Conservation (phyloP, 192 early-diverging fungal species). For the Coemansia sp. region DNA sequence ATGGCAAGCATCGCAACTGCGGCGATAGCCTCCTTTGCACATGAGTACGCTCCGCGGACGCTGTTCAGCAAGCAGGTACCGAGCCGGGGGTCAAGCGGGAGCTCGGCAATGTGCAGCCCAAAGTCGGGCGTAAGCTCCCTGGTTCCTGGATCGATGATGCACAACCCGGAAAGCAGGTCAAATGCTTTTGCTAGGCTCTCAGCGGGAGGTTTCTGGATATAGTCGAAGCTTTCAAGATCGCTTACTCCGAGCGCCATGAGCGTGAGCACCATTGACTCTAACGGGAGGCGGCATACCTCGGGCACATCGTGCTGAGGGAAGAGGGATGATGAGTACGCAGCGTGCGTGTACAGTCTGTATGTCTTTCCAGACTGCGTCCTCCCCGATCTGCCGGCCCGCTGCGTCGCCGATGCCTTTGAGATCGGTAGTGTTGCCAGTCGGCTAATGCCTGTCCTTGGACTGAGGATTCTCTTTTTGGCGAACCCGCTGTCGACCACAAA, state of each 20-base stretch:
- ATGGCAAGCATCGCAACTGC: conserved; percentile 89
- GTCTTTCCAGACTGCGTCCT: conserved; percentile 92
- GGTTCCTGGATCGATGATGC: conserved; percentile 78
- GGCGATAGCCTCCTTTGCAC: conserved; percentile 87
- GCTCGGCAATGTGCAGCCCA: conserved; percentile 92
- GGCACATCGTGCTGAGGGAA: conserved; percentile 91
- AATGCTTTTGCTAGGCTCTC: conserved; percentile 87
- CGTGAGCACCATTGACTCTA: conserved; percentile 83
- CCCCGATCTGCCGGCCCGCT: conserved; percentile 92
- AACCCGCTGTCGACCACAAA: conserved; percentile 97
- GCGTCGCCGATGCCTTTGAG: conserved; percentile 88
- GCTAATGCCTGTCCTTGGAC: conserved; percentile 89
- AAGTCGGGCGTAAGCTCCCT: conserved; percentile 84
- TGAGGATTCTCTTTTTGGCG: conserved; percentile 89
- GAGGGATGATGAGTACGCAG: conserved; percentile 86
- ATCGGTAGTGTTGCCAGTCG: conserved; percentile 84
- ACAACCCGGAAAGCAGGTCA: conserved; percentile 83
- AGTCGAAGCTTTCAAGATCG: conserved; percentile 94
- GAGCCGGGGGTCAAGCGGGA: conserved; percentile 88
- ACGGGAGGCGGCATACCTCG: conserved; percentile 85
- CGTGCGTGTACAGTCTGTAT: conserved; percentile 89
- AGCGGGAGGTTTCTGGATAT: conserved; percentile 94
- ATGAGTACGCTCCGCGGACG: conserved; percentile 68
- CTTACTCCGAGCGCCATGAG: conserved; percentile 93
- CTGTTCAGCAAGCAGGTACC: conserved; percentile 81